Percentiles rank a stretch among this genome's conserved stretches.
Conservation (phyloP, 306 rosid species). For the Trichosanthes truncata region DNA sequence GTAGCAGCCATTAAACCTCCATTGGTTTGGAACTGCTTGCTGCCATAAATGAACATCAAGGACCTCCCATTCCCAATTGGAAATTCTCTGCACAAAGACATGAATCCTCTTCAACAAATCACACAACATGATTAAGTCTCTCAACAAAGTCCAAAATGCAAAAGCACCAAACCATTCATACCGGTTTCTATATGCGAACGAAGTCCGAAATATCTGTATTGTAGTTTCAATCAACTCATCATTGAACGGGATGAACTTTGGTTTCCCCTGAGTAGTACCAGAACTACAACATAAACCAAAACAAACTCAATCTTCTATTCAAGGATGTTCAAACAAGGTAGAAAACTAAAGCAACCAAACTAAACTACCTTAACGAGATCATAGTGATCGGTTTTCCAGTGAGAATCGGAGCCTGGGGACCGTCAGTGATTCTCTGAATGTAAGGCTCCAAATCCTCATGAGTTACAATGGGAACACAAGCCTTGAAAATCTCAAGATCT, state of each 20-base stretch:
- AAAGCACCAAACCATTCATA: slow-evolving; percentile 2
- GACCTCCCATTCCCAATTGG: slow-evolving; percentile 74
- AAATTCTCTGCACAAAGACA: slow-evolving; percentile 41
- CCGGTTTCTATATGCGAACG: slow-evolving; percentile 87
- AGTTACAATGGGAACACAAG: slow-evolving; percentile 60
- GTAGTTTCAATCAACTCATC: slow-evolving; percentile 73
- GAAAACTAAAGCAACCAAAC: not conserved
- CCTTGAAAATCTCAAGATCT: slow-evolving; percentile 65
- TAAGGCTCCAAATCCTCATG: slow-evolving; percentile 67
- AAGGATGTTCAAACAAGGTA: not conserved
- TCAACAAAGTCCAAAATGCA: not conserved
- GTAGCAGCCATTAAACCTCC: slow-evolving; percentile 74
- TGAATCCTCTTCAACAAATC: not conserved
- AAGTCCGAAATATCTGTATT: slow-evolving; percentile 56
- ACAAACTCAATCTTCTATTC: slow-evolving; percentile 1
- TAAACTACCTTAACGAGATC: slow-evolving; percentile 57
- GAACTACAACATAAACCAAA: slow-evolving; percentile 43
- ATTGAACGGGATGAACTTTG: slow-evolving; percentile 70
- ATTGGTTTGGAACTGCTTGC: slow-evolving; percentile 56
- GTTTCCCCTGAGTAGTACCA: slow-evolving; percentile 89
- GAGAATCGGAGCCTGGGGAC: slow-evolving; percentile 52
- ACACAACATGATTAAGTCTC: not conserved
- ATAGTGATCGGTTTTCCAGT: slow-evolving; percentile 68
- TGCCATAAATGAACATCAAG: slow-evolving; percentile 59
- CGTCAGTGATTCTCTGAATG: slow-evolving; percentile 61